Conservation (phyloP, 257 asterid genomes). For the Solanum paucissectum region DNA sequence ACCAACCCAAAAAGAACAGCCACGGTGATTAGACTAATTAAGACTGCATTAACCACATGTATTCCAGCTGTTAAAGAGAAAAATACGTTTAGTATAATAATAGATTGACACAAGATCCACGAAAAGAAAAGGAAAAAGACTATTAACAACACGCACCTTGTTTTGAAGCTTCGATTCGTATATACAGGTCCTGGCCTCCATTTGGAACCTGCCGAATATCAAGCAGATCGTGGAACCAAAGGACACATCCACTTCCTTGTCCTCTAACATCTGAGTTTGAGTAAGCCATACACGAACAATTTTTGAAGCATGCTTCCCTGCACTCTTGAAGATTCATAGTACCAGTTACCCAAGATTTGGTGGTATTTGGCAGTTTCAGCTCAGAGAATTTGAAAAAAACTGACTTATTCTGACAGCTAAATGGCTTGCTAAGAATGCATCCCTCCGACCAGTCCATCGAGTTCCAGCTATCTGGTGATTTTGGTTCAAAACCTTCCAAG, state of each 20-base stretch:
- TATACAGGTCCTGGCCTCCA: slow-evolving; percentile 27
- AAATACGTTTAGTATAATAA: not conserved
- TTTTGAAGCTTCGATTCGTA: slow-evolving; percentile 21
- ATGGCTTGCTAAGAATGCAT: slow-evolving; percentile 19
- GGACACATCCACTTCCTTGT: slow-evolving; percentile 20
- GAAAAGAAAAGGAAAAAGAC: not conserved
- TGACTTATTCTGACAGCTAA: slow-evolving; percentile 21
- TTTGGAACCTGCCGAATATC: slow-evolving; percentile 17
- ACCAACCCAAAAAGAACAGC: slow-evolving; percentile 8
- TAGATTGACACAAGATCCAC: not conserved
- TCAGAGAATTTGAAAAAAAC: slow-evolving; percentile 23
- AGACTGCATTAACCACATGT: not conserved
- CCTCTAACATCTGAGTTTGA: slow-evolving; percentile 26
- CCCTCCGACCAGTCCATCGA: slow-evolving; percentile 37
- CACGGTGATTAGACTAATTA: slow-evolving; percentile 3
- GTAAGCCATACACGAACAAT: slow-evolving; percentile 18
- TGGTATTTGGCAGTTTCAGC: slow-evolving; percentile 27
- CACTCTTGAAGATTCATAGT: slow-evolving; percentile 29
- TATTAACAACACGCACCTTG: not conserved
- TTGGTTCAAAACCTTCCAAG: slow-evolving; percentile 30
- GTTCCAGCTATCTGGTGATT: slow-evolving; percentile 18
- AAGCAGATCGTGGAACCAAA: slow-evolving; percentile 29
- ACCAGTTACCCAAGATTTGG: slow-evolving; percentile 12
- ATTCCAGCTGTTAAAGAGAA: slow-evolving; percentile 1
- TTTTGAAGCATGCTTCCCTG: slow-evolving; percentile 19